phyloP scores from a whole-genome alignment of 306 rosid genomes.

The Dryas drummondii region DNA sequence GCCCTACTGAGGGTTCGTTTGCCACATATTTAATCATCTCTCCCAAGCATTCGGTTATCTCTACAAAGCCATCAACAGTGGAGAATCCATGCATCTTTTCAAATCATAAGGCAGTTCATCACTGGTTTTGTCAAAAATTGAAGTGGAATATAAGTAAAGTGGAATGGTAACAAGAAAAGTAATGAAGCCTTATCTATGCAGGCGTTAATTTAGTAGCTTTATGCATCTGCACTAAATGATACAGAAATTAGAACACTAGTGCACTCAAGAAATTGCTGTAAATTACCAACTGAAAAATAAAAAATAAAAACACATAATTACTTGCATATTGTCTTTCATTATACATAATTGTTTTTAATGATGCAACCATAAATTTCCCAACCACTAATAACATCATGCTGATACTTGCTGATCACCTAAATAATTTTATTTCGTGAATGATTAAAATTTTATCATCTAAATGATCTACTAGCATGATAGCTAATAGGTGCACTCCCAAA shows the following conservation, averaged over 20 bases:
- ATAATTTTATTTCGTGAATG: too few relatives aligned
- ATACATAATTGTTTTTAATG: not conserved
- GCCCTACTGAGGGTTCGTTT: constrained; percentile 90
- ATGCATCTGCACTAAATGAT: not conserved
- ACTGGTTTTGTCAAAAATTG: constrained; percentile 35
- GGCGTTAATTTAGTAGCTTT: not conserved
- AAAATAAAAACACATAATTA: not conserved
- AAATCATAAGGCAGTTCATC: constrained; percentile 46
- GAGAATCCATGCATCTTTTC: constrained; percentile 87
- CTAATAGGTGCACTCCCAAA: too few relatives aligned
- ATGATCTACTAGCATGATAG: too few relatives aligned
- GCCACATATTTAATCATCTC: constrained; percentile 82
- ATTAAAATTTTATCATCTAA: too few relatives aligned
- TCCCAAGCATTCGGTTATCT: constrained; percentile 70
- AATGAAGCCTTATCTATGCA: not conserved
- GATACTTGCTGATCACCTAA: too few relatives aligned
- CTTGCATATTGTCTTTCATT: not conserved
- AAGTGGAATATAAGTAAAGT: constrained; percentile 11
- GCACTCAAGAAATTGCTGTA: not conserved
- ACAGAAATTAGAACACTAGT: not conserved
- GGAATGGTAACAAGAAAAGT: not conserved
- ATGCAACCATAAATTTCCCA: not conserved
- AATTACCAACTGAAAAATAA: constrained; percentile 1
- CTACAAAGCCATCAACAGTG: constrained; percentile 82
- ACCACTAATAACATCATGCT: not conserved